These are phyloP conservation scores for Aspergillus steynii DNA, from an alignment of 495 filamentous ascomycete genomes.

Conservation along the genomic window DNA sequence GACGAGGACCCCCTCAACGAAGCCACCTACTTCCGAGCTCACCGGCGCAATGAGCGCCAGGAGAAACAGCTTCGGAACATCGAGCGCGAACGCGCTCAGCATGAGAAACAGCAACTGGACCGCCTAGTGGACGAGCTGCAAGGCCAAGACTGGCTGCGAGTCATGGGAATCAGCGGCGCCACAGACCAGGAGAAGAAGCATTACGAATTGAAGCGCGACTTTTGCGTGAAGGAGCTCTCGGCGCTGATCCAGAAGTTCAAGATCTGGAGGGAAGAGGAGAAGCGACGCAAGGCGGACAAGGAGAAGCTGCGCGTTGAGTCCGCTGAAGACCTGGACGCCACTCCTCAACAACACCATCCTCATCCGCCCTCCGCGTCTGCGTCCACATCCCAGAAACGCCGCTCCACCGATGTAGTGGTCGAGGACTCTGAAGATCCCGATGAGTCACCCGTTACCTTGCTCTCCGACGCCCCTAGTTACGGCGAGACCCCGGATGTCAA, in stretches of 20 bases:
- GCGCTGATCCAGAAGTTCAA: slow-evolving; percentile 83
- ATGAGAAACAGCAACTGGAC: slow-evolving; percentile 87
- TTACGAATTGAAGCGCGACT: slow-evolving; percentile 80
- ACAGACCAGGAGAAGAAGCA: slow-evolving; percentile 80
- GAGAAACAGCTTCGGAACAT: slow-evolving; percentile 93
- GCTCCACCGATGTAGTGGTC: not conserved
- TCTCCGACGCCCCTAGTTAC: slow-evolving; percentile 37
- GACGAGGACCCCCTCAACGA: slow-evolving; percentile 75
- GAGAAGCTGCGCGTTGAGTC: slow-evolving; percentile 45
- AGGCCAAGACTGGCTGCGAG: slow-evolving; percentile 88
- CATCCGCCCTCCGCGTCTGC: not conserved
- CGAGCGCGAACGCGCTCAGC: slow-evolving; percentile 86
- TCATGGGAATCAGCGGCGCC: slow-evolving; percentile 88
- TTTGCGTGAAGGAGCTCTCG: slow-evolving; percentile 79
- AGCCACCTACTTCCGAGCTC: slow-evolving; percentile 63
- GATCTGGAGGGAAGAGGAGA: slow-evolving; percentile 87
- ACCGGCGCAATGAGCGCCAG: slow-evolving; percentile 77
- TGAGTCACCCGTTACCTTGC: slow-evolving; percentile 10
- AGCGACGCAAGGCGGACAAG: slow-evolving; percentile 68
- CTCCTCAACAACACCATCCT: slow-evolving; percentile 3
- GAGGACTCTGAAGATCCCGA: slow-evolving; percentile 26
- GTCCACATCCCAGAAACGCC: slow-evolving; percentile 4
- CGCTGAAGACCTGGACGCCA: slow-evolving; percentile 7
- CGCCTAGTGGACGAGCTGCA: slow-evolving; percentile 82
- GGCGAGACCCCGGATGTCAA: slow-evolving; percentile 60